Evolutionary conservation across 1,139 yeast genomes (phyloP), one percentile per base, ranked within the genome.

Genomic region (Barnettozyma hawaiiensis): DNA sequence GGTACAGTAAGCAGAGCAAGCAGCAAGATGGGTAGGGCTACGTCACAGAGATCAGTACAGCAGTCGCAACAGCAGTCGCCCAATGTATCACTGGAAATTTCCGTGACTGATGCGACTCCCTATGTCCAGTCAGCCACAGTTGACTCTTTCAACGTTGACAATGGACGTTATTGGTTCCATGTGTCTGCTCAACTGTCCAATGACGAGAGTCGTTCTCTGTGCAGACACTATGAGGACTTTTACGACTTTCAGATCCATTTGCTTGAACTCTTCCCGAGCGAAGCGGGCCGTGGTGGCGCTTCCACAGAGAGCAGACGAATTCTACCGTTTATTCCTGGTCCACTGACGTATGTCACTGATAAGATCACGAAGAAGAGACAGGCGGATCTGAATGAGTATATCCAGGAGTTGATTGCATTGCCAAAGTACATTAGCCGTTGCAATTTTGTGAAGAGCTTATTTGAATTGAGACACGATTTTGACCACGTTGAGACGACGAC

Each of bases 251-350:
- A 94, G 62, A 92, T 90, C 41, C 78, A 75, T 50, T 69, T 94
- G 40, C 70, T 92, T 44, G 95, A 85, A 56, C 73, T 82, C 37
- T 92, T 85, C 68, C 97, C 97, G 4, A 80, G 73, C 50, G 98
- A 92, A 62, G 96, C 97, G 5, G 97, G 97, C 6, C 81, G 89
- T 53, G 29, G 11, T 15, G 31, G 29, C 5, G 55, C n/a, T n/a
- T n/a, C n/a, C n/a, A n/a, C 65, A n/a, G 47, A 45, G 24, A 79
- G 82, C 38, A 73, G 72, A 36, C 76, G 98, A 51, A 83, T 84
- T 31, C 73, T 92, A 47, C 98, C 99, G 5, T 87, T 85, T 50
- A 90, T 94, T 59, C 98, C 98, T 0, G 98, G 98, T 1, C 99
- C 98, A 2, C 73, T 92, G 41, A 84, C 95, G 37, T 85, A 85